A percentile compares a stretch with the other conserved stretches of the same genome.
Evolutionary conservation across 208 protist genomes (phyloP).

Genomic region (Strigomonas galati): DNA sequence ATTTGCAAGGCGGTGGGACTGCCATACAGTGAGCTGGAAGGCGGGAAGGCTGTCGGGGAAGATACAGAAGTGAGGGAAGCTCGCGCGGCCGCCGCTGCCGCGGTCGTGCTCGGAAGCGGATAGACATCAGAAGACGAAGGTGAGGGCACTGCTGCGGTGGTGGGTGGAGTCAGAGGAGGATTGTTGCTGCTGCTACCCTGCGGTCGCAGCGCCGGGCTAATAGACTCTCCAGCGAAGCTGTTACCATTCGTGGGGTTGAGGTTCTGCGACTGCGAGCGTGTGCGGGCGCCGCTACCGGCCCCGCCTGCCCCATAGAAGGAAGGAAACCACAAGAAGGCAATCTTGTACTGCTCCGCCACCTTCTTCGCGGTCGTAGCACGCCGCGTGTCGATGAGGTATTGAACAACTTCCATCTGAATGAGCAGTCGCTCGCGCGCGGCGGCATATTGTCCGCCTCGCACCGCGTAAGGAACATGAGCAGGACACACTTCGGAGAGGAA

Average conservation of each 20-base stretch:
- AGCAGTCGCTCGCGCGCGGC: constrained; percentile 39
- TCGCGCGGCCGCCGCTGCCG: too few relatives aligned
- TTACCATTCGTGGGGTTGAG: too few relatives aligned
- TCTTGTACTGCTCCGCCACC: constrained; percentile 52
- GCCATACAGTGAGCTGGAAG: background rate
- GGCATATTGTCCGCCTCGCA: constrained; percentile 45
- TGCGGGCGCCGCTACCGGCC: background rate
- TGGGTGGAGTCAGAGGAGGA: background rate
- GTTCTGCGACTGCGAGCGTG: background rate
- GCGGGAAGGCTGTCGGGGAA: background rate
- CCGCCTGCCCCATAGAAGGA: constrained; percentile 16
- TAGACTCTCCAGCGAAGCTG: too few relatives aligned
- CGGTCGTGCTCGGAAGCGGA: too few relatives aligned
- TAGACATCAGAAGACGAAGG: background rate
- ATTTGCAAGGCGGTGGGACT: background rate
- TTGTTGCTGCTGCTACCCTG: background rate
- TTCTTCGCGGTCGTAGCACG: constrained; percentile 48
- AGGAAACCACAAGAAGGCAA: constrained; percentile 77
- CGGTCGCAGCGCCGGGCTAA: background rate
- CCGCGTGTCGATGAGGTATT: constrained; percentile 76
- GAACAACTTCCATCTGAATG: constrained; percentile 72
- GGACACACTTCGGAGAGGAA: constrained; percentile 57
- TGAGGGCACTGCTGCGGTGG: background rate
- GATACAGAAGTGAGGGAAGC: background rate
- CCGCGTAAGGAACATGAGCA: constrained; percentile 37